Conservation (phyloP, 495 filamentous ascomycete species). For the Antarctomyces pellizariae region DNA sequence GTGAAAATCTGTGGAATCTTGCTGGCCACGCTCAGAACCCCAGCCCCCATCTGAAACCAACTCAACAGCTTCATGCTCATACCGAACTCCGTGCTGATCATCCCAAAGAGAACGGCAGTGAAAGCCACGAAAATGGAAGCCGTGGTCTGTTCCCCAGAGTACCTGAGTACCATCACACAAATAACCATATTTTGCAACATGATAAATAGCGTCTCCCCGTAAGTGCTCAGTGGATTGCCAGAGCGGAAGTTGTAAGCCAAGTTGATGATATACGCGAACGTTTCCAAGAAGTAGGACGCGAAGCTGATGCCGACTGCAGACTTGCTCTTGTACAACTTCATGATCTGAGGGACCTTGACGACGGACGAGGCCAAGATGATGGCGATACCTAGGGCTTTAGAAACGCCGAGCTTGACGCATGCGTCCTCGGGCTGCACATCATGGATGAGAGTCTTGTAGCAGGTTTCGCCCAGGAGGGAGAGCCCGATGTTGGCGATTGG, state of each 20-base stretch:
- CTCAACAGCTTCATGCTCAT: conserved; percentile 43
- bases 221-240: conserved; percentile 86
- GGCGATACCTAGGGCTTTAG: conserved; percentile 75
- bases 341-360: conserved; percentile 88
- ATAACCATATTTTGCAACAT: conserved; percentile 80
- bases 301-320: conserved; percentile 70
- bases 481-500: conserved; percentile 53
- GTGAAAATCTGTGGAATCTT: conserved; percentile 82
- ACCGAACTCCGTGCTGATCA: too few species aligned
- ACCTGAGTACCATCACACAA: conserved; percentile 59
- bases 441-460: conserved; percentile 64
- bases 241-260: conserved; percentile 78
- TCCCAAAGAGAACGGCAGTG: conserved; percentile 44
- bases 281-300: conserved; percentile 79
- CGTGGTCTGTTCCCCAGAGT: conserved; percentile 31
- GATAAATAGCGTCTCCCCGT: conserved; percentile 81
- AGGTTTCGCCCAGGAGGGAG: conserved; percentile 56
- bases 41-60: conserved; percentile 67
- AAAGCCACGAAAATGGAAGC: conserved; percentile 57
- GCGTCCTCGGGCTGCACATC: conserved; percentile 50
- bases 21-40: conserved; percentile 58
- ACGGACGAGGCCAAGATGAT: conserved; percentile 74
- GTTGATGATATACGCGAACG: conserved; percentile 56
- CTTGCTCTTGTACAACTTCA: conserved; percentile 62
- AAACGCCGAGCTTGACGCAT: conserved; percentile 71